Evolutionary conservation across 108 stramenopile genomes (phyloP).

Genomic region (Cylindrotheca fusiformis): DNA sequence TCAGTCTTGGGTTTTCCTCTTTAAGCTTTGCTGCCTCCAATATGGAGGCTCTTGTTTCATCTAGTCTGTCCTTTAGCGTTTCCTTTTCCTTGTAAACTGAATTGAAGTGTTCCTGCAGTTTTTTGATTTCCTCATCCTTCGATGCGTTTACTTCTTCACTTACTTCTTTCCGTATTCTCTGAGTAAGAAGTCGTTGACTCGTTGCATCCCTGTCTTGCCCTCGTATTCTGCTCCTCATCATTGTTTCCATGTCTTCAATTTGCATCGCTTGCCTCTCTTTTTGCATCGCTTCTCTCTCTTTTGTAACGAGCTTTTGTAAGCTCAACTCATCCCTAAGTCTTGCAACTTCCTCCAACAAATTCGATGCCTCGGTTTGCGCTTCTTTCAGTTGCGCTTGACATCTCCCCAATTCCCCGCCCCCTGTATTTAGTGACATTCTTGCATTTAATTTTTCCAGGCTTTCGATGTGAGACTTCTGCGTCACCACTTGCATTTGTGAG

Average conservation of each 20-base stretch:
- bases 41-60: background rate
- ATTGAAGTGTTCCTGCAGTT: constrained; percentile 13
- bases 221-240: constrained; percentile 15
- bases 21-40: constrained; percentile 1
- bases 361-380: constrained; percentile 1
- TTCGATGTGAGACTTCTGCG: constrained; percentile 3
- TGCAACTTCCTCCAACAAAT: constrained; percentile 16
- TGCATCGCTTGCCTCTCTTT: background rate
- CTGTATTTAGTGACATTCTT: background rate
- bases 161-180: constrained; percentile 16
- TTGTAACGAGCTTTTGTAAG: constrained; percentile 6
- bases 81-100: constrained; percentile 17
- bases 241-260: constrained; percentile 10
- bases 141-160: constrained; percentile 8
- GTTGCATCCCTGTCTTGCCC: background rate
- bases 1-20: constrained; percentile 6
- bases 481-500: constrained; percentile 2
- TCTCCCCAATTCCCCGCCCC: background rate
- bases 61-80: constrained; percentile 1
- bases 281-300: constrained; percentile 7
- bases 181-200: constrained; percentile 3
- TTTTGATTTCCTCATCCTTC: constrained; percentile 19
- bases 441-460: constrained; percentile 9
- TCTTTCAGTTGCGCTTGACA: constrained; percentile 16
- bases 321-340: constrained; percentile 13